Percentiles rank a stretch among this genome's conserved stretches.
Evolutionary conservation across 2,329 filamentous ascomycete genomes (phyloP).

Genomic region (Diaporthe sp.): DNA sequence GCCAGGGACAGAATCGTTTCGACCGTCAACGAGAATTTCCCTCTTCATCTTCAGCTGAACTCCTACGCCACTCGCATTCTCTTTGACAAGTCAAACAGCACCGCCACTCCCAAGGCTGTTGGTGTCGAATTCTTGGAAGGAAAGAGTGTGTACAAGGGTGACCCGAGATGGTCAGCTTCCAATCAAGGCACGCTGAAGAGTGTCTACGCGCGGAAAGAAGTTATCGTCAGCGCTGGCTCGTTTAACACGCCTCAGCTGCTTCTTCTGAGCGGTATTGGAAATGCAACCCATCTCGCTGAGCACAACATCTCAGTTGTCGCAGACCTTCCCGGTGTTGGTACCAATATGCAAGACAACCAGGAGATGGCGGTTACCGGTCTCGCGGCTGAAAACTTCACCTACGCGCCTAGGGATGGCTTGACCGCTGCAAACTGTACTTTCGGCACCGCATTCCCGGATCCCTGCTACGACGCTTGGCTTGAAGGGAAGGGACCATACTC

Average conservation of each 20-base stretch:
- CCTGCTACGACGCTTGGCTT: slow-evolving; percentile 19
- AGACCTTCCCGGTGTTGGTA: slow-evolving; percentile 62
- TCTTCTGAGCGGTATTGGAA: slow-evolving; percentile 62
- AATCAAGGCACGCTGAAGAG: slow-evolving; percentile 44
- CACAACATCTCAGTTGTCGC: slow-evolving; percentile 59
- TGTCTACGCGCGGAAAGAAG: slow-evolving; percentile 50
- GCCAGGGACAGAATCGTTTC: slow-evolving; percentile 41
- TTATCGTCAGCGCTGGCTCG: slow-evolving; percentile 61
- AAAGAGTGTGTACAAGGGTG: slow-evolving; percentile 16
- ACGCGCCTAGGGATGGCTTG: slow-evolving; percentile 35
- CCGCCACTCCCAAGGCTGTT: neutral
- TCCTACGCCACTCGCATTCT: slow-evolving; percentile 32
- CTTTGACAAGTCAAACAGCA: slow-evolving; percentile 34
- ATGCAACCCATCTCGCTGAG: slow-evolving; percentile 53
- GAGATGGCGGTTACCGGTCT: slow-evolving; percentile 51
- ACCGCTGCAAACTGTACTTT: slow-evolving; percentile 1
- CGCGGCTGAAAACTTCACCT: slow-evolving; percentile 41
- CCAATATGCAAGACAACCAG: slow-evolving; percentile 62
- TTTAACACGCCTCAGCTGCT: slow-evolving; percentile 64
- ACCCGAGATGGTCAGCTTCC: slow-evolving; percentile 35
- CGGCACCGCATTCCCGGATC: neutral
- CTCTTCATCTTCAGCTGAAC: slow-evolving; percentile 14
- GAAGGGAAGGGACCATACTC: slow-evolving; percentile 16
- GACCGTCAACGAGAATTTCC: neutral
- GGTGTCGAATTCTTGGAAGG: slow-evolving; percentile 23